Evolutionary conservation across 148 eudicot species (phyloP), one percentile per base, ranked within the genome.

Genomic region (Selenicereus undatus): DNA sequence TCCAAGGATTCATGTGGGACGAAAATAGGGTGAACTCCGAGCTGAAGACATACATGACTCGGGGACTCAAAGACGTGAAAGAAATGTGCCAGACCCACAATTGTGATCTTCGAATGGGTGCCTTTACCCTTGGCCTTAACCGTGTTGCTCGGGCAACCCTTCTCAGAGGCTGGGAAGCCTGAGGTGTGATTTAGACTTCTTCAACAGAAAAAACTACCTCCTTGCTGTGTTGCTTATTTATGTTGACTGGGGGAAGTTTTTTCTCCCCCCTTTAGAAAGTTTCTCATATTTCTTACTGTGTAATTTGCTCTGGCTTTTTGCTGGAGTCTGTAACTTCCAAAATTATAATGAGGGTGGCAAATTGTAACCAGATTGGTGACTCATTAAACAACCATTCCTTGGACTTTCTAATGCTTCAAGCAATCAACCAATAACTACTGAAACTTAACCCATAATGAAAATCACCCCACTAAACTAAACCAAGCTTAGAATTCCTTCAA

Each of bases 1-100:
- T 96, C 27, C 99, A 96, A 88, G 99, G 99, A 0, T 96, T 96
- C 88, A 92, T 96, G 94, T 96, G 99, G 99, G 95, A 93, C 35
- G 99, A 96, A 82, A 95, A 88, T 36, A 90, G 93, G 79, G 99
- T 96, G 87, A 96, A 96, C 86, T 76, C 81, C 12, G 98, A 93
- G 90, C 90, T 96, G 69, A 91, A 90, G 86, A 90, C 82, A 11
- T 96, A 96, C 91, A 96, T 96, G 95, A 89, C 88, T 0, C 86
- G 74, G 42, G 97, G 98, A 1, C 90, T 93, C 42, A 92, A 90
- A 80, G 91, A 89, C 48, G 93, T 96, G 18, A 93, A 93, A 79
- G 92, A 86, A 24, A 93, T 96, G 99, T 96, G 99, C 85, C 91
- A 86, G 81, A 85, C 94, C 4, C 99, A 95, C 86, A 87, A 87